A percentile compares a stretch with the other conserved stretches of the same genome.
Evolutionary conservation across 2,329 filamentous ascomycete genomes (phyloP).

Genomic region (Alternaria hordeiaustralica): DNA sequence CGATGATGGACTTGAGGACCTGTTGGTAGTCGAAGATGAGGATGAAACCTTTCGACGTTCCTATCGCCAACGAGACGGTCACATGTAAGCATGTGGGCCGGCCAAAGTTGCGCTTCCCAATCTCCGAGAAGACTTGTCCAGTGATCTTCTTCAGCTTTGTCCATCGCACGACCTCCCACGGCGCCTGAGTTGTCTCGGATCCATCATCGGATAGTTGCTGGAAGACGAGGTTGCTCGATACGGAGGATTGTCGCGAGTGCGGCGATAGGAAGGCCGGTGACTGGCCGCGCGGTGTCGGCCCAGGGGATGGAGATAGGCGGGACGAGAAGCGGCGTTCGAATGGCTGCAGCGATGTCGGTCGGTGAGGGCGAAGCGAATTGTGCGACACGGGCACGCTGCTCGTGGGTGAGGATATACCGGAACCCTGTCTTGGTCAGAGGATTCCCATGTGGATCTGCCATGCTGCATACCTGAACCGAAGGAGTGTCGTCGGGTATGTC

Average conservation of each 20-base stretch:
- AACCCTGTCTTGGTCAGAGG: conserved; percentile 53
- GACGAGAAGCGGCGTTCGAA: conserved; percentile 96
- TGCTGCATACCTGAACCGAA: conserved; percentile 72
- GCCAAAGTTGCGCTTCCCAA: conserved; percentile 90
- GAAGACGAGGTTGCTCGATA: conserved; percentile 71
- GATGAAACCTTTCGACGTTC: conserved; percentile 92
- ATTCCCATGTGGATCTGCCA: conserved; percentile 24
- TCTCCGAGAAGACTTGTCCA: conserved; percentile 88
- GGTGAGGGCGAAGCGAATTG: conserved; percentile 72
- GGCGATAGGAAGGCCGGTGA: conserved; percentile 79
- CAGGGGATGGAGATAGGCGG: conserved; percentile 70
- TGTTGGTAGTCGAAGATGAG: conserved; percentile 98
- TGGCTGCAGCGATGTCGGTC: conserved; percentile 84
- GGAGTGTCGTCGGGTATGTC: conserved; percentile 85
- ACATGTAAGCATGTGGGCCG: conserved; percentile 87
- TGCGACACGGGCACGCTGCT: conserved; percentile 76
- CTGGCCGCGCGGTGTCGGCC: conserved; percentile 66
- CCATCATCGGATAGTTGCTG: conserved; percentile 62
- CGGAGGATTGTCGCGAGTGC: conserved; percentile 81
- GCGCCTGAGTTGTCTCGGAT: conserved; percentile 69
- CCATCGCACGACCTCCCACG: conserved; percentile 98
- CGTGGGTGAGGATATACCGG: conserved; percentile 66
- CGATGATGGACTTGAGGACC: conserved; percentile 90
- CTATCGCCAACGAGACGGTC: conserved; percentile 85
- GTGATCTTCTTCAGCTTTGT: conserved; percentile 90